These are phyloP conservation scores for Dactylellina drechsleri DNA, from an alignment of 2,329 filamentous ascomycete species.

Conservation along the genomic window DNA sequence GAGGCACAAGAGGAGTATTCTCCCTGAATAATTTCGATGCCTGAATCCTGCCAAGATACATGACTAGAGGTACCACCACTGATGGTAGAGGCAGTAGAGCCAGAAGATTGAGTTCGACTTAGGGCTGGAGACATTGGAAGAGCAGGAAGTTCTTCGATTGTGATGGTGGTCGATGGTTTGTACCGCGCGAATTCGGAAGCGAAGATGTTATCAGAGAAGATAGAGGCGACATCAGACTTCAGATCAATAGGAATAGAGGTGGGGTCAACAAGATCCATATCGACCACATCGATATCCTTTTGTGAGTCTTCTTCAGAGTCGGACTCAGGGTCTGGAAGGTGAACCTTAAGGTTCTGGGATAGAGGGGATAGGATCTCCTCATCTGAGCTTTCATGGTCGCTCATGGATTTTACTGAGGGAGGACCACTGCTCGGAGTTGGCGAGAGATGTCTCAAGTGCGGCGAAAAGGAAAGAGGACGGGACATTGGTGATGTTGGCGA, in stretches of 20 bases:
- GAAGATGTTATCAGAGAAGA: slow-evolving; percentile 43
- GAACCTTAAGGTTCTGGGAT: slow-evolving; percentile 39
- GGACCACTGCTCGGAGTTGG: slow-evolving; percentile 48
- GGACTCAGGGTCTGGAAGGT: slow-evolving; percentile 48
- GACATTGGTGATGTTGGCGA: slow-evolving; percentile 40
- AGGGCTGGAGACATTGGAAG: slow-evolving; percentile 43
- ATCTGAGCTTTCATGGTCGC: slow-evolving; percentile 49
- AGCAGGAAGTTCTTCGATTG: slow-evolving; percentile 53
- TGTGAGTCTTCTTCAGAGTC: slow-evolving; percentile 41
- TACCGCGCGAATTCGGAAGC: neutral
- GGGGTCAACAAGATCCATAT: slow-evolving; percentile 30
- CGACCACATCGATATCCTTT: slow-evolving; percentile 15
- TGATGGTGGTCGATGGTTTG: slow-evolving; percentile 29
- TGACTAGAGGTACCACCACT: slow-evolving; percentile 27
- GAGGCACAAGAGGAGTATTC: slow-evolving; percentile 53
- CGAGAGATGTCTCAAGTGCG: slow-evolving; percentile 50
- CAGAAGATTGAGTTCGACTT: slow-evolving; percentile 41
- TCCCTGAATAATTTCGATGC: slow-evolving; percentile 51
- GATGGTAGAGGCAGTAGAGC: slow-evolving; percentile 23
- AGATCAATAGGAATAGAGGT: slow-evolving; percentile 40
- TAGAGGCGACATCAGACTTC: slow-evolving; percentile 34
- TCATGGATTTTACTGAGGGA: slow-evolving; percentile 47
- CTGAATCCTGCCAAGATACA: slow-evolving; percentile 49
- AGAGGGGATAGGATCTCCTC: slow-evolving; percentile 40
- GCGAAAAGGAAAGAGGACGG: slow-evolving; percentile 47